phyloP scores from a whole-genome alignment of 2,329 filamentous ascomycete genomes.

The Colletotrichum ledebouriae region DNA sequence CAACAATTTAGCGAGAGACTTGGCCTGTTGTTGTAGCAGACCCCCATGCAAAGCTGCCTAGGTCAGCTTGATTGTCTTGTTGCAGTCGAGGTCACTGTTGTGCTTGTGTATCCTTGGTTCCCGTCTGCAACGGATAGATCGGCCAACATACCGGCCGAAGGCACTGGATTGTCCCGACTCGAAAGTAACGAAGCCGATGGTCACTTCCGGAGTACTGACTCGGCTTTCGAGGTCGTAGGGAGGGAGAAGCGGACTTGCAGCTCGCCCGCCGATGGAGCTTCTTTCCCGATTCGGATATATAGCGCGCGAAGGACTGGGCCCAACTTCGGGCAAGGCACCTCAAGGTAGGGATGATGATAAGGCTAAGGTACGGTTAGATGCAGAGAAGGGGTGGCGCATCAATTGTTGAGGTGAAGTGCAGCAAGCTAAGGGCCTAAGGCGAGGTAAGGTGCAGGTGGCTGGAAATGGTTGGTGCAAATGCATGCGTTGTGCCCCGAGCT shows the following conservation, averaged over 20 bases:
- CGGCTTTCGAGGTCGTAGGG: constrained; percentile 15
- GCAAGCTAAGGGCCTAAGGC: constrained; percentile 7
- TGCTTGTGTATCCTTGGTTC: constrained; percentile 1
- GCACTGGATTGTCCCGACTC: background rate
- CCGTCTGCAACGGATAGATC: constrained; percentile 2
- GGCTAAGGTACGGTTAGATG: background rate
- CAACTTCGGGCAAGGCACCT: background rate
- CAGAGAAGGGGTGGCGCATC: background rate
- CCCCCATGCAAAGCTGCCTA: constrained; percentile 17
- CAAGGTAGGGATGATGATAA: constrained; percentile 21
- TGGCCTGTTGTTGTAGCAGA: background rate
- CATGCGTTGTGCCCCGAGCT: background rate
- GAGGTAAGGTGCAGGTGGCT: constrained; percentile 20
- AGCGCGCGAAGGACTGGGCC: constrained; percentile 15
- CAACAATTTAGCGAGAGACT: background rate
- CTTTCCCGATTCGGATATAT: constrained; percentile 32
- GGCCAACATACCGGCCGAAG: constrained; percentile 5
- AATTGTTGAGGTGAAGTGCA: constrained; percentile 20
- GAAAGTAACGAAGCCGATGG: background rate
- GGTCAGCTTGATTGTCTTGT: constrained; percentile 3
- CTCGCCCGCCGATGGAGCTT: constrained; percentile 26
- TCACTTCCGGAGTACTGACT: constrained; percentile 28
- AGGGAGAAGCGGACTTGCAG: constrained; percentile 10
- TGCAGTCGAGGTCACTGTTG: constrained; percentile 4
- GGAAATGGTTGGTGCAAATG: constrained; percentile 5